These are phyloP conservation scores for Carpinus viminea DNA, from an alignment of 306 rosid genomes.

Conservation along the genomic window DNA sequence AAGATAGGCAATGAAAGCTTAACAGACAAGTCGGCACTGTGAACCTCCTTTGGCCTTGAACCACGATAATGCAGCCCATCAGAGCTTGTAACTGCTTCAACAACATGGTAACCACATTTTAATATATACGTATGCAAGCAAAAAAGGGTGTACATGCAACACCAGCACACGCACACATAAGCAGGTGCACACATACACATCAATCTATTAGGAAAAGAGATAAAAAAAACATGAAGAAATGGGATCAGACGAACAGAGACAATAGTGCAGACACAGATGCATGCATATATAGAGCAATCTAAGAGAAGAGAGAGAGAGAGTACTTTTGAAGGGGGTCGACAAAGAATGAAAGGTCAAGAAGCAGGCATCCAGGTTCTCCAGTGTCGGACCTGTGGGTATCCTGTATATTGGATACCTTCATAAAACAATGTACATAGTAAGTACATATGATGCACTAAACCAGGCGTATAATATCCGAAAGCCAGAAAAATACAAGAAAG, in stretches of 20 bases:
- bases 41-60: constrained; percentile 46
- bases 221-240: no score
- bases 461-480: constrained; percentile 9
- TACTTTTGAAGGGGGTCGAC: constrained; percentile 62
- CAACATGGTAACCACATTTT: constrained; percentile 23
- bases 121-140: not conserved
- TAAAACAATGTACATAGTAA: constrained; percentile 8
- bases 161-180: not conserved
- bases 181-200: not conserved
- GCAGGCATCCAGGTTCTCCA: constrained; percentile 83
- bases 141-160: not conserved
- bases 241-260: not conserved
- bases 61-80: constrained; percentile 50
- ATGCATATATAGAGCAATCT: constrained; percentile 15
- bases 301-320: constrained; percentile 10
- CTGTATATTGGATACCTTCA: constrained; percentile 93
- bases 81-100: constrained; percentile 55
- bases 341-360: constrained; percentile 79
- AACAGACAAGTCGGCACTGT: constrained; percentile 37
- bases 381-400: constrained; percentile 92
- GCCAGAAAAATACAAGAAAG: constrained; percentile 9
- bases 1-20: constrained; percentile 67
- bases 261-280: not conserved
- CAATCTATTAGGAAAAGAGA: not conserved
- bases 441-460: constrained; percentile 2